phyloP scores from a whole-genome alignment of 2,329 filamentous ascomycete genomes.

The Talaromyces pinophilus region DNA sequence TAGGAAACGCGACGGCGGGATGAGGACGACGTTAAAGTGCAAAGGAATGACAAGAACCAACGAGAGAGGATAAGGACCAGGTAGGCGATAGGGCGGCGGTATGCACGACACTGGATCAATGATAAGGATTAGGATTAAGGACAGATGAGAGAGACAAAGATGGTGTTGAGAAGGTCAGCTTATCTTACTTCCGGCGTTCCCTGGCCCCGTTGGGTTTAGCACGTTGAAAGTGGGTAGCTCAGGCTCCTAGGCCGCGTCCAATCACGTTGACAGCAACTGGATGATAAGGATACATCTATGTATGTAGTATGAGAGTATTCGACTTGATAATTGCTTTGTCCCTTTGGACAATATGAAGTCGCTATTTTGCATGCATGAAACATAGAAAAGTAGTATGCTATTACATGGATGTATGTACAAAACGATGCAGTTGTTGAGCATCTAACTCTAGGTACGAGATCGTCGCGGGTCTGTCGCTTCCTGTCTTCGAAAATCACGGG shows the following conservation, averaged over 20 bases:
- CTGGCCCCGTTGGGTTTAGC: slow-evolving; percentile 7
- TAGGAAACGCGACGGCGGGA: background rate
- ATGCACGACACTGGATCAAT: background rate
- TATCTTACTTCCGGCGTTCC: slow-evolving; percentile 10
- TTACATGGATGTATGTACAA: slow-evolving; percentile 4
- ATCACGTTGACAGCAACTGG: background rate
- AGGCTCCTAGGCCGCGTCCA: background rate
- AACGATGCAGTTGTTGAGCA: background rate
- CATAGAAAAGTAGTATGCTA: background rate
- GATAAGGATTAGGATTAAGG: slow-evolving; percentile 4
- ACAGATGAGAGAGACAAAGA: slow-evolving; percentile 1
- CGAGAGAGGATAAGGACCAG: background rate
- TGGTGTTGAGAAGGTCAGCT: slow-evolving; percentile 8
- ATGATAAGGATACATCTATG: background rate
- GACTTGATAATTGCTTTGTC: background rate
- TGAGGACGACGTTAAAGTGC: background rate
- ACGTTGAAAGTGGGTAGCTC: background rate
- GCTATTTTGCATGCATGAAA: background rate
- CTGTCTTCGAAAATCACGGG: slow-evolving; percentile 75
- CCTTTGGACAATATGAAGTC: background rate
- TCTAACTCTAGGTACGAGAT: slow-evolving; percentile 53
- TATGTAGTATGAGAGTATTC: background rate
- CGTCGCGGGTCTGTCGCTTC: slow-evolving; percentile 82
- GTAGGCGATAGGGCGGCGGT: background rate
- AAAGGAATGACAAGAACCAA: slow-evolving; percentile 3